phyloP scores from a whole-genome alignment of 1,139 yeast genomes.

The Hanseniaspora uvarum region DNA sequence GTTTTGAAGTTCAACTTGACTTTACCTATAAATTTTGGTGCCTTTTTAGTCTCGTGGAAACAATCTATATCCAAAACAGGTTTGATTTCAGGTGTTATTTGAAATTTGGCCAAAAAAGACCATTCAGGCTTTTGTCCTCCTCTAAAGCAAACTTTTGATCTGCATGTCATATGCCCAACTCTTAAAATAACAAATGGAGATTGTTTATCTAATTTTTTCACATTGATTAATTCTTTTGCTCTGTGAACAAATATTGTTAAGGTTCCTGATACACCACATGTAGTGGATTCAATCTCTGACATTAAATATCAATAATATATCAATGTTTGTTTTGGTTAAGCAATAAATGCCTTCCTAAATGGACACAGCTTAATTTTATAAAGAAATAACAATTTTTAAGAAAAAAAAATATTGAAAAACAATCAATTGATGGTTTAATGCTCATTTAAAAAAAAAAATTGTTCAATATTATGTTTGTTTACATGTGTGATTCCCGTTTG shows the following conservation, averaged over 20 bases:
- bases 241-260: conserved; percentile 37
- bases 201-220: conserved; percentile 76
- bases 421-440: background rate
- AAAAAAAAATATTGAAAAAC: background rate
- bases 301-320: too few relatives aligned
- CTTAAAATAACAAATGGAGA: conserved; percentile 77
- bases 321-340: background rate
- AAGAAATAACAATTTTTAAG: background rate
- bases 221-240: conserved; percentile 69
- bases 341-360: too few relatives aligned
- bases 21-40: conserved; percentile 79
- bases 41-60: conserved; percentile 76
- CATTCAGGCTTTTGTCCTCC: conserved; percentile 91
- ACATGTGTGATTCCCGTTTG: background rate
- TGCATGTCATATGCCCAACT: conserved; percentile 68
- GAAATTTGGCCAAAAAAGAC: conserved; percentile 68
- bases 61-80: conserved; percentile 61
- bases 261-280: conserved; percentile 32
- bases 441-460: background rate
- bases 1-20: conserved; percentile 66
- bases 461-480: background rate
- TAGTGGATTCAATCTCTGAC: conserved; percentile 11
- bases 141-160: conserved; percentile 61
- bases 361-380: too few relatives aligned
- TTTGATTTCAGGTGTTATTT: conserved; percentile 49